Conservation (phyloP, 2,329 filamentous ascomycete genomes). For the Alternaria solani region DNA sequence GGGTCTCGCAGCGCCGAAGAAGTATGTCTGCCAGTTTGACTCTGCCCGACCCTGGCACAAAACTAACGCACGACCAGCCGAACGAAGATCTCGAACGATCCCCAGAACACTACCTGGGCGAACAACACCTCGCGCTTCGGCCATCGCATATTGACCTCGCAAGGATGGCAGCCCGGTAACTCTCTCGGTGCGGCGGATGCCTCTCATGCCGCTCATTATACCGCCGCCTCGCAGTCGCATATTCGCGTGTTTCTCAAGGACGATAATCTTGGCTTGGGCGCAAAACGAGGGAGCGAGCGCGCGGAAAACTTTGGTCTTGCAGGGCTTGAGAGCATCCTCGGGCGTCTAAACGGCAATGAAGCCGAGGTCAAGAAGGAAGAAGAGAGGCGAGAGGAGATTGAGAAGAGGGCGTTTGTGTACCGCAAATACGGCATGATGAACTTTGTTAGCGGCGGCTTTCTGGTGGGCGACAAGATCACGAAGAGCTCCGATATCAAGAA, state of each 20-base stretch:
- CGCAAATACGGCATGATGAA: slow-evolving; percentile 80
- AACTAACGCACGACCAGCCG: slow-evolving; percentile 53
- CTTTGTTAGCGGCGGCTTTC: slow-evolving; percentile 85
- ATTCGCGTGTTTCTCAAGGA: slow-evolving; percentile 88
- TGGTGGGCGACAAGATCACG: slow-evolving; percentile 67
- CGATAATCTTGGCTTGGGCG: slow-evolving; percentile 88
- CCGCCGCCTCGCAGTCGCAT: slow-evolving; percentile 81
- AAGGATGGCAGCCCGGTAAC: slow-evolving; percentile 89
- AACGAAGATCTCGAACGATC: slow-evolving; percentile 84
- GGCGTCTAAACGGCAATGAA: slow-evolving; percentile 88
- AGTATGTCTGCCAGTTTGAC: slow-evolving; percentile 56
- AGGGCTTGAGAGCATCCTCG: slow-evolving; percentile 84
- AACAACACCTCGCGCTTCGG: slow-evolving; percentile 84
- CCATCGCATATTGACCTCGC: slow-evolving; percentile 84
- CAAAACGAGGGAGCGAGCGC: slow-evolving; percentile 73
- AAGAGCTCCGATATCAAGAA: slow-evolving; percentile 55
- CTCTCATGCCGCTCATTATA: slow-evolving; percentile 77
- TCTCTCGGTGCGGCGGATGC: slow-evolving; percentile 81
- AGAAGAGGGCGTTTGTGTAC: slow-evolving; percentile 76
- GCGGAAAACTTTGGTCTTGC: slow-evolving; percentile 82
- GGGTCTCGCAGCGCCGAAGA: slow-evolving; percentile 74
- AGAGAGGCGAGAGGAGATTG: slow-evolving; percentile 71
- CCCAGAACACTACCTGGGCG: slow-evolving; percentile 95
- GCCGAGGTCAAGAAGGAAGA: slow-evolving; percentile 75
- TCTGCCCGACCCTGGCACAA: background rate